These are phyloP conservation scores for Hyaloscypha bicolor DNA, from an alignment of 495 filamentous ascomycete species.

Conservation along the genomic window DNA sequence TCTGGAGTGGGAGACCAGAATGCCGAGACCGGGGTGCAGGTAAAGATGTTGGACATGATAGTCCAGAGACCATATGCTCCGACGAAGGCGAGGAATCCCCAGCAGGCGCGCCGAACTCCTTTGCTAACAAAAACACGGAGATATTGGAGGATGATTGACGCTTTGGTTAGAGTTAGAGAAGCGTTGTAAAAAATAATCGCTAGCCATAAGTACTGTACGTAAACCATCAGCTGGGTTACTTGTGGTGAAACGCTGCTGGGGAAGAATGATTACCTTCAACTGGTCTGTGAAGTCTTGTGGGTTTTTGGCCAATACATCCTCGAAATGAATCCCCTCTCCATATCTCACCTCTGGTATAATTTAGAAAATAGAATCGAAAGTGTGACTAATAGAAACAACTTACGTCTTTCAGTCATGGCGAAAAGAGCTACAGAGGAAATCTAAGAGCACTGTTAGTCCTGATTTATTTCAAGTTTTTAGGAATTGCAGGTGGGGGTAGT, in stretches of 20 bases:
- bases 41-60: conserved; percentile 40
- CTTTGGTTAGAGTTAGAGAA: conserved; percentile 31
- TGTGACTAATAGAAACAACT: neutral
- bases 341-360: neutral
- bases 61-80: conserved; percentile 25
- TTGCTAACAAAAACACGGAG: conserved; percentile 33
- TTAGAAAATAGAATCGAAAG: neutral
- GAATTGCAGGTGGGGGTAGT: neutral
- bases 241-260: neutral
- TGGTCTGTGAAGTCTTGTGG: neutral
- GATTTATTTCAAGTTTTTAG: neutral
- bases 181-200: conserved; percentile 34
- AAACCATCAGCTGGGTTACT: neutral
- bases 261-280: neutral
- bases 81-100: conserved; percentile 27
- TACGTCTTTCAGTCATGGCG: neutral
- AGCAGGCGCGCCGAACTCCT: conserved; percentile 25
- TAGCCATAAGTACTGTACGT: conserved; percentile 22
- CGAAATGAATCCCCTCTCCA: neutral
- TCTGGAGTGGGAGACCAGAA: conserved; percentile 29
- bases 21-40: conserved; percentile 50
- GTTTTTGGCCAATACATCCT: neutral
- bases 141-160: conserved; percentile 37
- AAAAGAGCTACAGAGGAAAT: neutral
- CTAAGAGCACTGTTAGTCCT: neutral